These are phyloP conservation scores for Lactarius hatsudake DNA, from an alignment of 768 basidiomycete genomes.

Conservation along the genomic window DNA sequence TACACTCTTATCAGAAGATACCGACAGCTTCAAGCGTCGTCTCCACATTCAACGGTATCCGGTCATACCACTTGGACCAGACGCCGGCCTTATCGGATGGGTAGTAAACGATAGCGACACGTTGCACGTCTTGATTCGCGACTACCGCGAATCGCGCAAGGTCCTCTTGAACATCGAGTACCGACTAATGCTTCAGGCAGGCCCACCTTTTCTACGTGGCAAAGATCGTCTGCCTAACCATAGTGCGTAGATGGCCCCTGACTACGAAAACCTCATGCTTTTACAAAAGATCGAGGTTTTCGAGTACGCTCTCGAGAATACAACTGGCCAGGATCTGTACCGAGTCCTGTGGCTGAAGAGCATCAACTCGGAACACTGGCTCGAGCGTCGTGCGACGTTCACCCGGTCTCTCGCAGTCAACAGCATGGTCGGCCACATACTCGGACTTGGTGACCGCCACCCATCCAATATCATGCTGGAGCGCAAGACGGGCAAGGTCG, in stretches of 20 bases:
- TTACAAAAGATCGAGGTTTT: conserved; percentile 99
- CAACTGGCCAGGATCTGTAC: conserved; percentile 97
- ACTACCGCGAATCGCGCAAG: conserved; percentile 94
- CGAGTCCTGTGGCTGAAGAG: conserved; percentile 96
- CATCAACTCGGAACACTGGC: conserved; percentile 93
- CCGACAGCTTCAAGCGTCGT: conserved; percentile 93
- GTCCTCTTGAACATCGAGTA: conserved; percentile 98
- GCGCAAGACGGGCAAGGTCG: conserved; percentile 88
- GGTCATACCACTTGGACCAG: conserved; percentile 92
- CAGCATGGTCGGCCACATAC: conserved; percentile 98
- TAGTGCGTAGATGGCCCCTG: conserved; percentile 88
- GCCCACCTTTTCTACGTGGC: not conserved
- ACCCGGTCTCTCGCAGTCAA: conserved; percentile 94
- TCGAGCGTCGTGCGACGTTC: conserved; percentile 93
- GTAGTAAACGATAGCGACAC: conserved; percentile 89
- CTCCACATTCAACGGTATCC: conserved; percentile 91
- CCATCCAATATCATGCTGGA: conserved; percentile 93
- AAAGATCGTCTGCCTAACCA: not conserved
- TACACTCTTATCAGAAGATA: conserved; percentile 87
- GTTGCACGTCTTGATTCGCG: conserved; percentile 91
- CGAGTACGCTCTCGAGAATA: conserved; percentile 97
- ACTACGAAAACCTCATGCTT: conserved; percentile 91
- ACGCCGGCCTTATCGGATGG: conserved; percentile 94
- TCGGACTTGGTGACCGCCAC: conserved; percentile 96
- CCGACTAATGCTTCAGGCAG: conserved; percentile 96